phyloP scores from a whole-genome alignment of 805 yeast species.

The Metschnikowia henanensis region DNA sequence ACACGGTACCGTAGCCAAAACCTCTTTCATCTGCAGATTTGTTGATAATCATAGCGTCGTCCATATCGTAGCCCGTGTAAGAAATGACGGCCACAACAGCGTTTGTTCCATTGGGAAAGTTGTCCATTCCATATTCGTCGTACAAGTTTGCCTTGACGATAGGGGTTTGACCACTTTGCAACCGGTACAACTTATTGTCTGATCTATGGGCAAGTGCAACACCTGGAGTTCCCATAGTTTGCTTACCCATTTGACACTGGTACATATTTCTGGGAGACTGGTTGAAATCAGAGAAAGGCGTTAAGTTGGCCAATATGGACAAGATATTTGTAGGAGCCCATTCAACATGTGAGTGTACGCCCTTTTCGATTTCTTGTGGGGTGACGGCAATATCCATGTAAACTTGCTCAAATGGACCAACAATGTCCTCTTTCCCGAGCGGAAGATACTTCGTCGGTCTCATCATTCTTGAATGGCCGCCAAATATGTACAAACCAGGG shows the following conservation, averaged over 20 bases:
- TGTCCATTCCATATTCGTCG: slow-evolving; percentile 97
- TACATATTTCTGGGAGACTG: slow-evolving; percentile 99
- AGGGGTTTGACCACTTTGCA: slow-evolving; percentile 97
- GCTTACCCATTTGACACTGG: slow-evolving; percentile 99
- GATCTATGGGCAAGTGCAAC: slow-evolving; percentile 90
- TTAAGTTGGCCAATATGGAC: slow-evolving; percentile 92
- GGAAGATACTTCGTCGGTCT: slow-evolving; percentile 95
- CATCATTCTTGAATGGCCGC: slow-evolving; percentile 92
- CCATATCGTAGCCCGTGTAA: slow-evolving; percentile 99
- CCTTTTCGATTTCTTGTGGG: slow-evolving; percentile 82
- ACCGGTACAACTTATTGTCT: slow-evolving; percentile 89
- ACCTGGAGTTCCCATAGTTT: slow-evolving; percentile 99
- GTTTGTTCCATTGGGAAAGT: slow-evolving; percentile 97
- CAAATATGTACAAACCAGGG: slow-evolving; percentile 91
- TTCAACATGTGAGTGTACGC: slow-evolving; percentile 90
- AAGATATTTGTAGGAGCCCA: slow-evolving; percentile 92
- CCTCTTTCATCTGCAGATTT: slow-evolving; percentile 98
- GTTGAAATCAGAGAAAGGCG: slow-evolving; percentile 97
- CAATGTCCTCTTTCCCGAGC: slow-evolving; percentile 74
- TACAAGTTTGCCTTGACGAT: slow-evolving; percentile 91
- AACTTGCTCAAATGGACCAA: slow-evolving; percentile 98
- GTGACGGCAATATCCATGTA: slow-evolving; percentile 96
- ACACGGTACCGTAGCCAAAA: slow-evolving; percentile 95
- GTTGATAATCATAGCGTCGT: slow-evolving; percentile 98
- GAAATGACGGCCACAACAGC: slow-evolving; percentile 99